Evolutionary conservation across 1,284 basidiomycete genomes (phyloP).

Genomic region (Stereum hirsutum): DNA sequence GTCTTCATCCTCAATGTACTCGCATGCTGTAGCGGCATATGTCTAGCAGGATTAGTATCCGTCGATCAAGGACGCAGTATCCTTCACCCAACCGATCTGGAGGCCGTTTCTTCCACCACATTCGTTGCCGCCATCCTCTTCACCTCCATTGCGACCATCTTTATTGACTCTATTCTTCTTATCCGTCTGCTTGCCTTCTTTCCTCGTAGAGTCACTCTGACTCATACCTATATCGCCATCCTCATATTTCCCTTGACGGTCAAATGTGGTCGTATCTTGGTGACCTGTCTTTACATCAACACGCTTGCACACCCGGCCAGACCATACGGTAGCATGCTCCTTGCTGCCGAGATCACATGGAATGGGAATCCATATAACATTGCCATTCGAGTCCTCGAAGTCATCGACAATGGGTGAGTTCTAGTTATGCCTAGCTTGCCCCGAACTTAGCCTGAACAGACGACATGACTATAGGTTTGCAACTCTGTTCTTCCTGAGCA

Average conservation of each 20-base stretch:
- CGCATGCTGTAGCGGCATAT: slow-evolving; percentile 18
- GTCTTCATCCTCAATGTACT: slow-evolving; percentile 24
- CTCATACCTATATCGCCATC: background rate
- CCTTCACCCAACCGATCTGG: background rate
- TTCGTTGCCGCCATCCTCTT: background rate
- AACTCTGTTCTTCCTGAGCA: background rate
- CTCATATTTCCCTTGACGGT: background rate
- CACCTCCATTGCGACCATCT: background rate
- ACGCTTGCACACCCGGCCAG: background rate
- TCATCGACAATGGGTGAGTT: background rate
- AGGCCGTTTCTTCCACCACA: background rate
- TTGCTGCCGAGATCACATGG: background rate
- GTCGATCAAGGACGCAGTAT: background rate
- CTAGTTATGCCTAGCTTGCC: background rate
- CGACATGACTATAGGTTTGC: background rate
- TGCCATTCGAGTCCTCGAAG: background rate
- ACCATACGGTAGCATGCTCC: background rate
- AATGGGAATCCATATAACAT: background rate
- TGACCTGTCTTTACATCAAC: background rate
- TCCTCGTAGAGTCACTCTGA: background rate
- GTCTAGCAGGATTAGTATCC: slow-evolving; percentile 13
- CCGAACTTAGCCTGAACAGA: background rate
- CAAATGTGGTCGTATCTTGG: background rate
- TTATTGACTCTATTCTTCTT: background rate
- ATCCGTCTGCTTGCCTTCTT: background rate